Conservation (phyloP, 2,329 filamentous ascomycete species). For the Didymella pinodella region DNA sequence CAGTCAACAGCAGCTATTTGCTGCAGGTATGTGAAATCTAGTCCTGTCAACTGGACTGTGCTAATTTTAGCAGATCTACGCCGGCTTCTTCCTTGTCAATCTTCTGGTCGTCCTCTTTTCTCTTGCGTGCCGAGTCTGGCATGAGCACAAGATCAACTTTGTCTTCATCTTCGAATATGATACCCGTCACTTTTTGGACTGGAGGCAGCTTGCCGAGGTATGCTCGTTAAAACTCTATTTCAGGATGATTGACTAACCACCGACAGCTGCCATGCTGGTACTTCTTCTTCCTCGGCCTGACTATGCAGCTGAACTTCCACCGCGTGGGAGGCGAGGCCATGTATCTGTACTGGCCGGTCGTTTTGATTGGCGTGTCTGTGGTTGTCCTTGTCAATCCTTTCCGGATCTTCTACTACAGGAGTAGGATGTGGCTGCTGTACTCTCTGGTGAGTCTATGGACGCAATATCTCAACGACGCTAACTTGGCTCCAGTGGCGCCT, state of each 20-base stretch:
- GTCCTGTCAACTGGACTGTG: no score
- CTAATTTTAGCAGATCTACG: conserved; percentile 74
- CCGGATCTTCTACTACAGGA: conserved; percentile 75
- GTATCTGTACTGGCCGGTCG: conserved; percentile 85
- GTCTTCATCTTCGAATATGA: conserved; percentile 97
- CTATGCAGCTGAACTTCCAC: conserved; percentile 89
- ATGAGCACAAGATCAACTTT: conserved; percentile 88
- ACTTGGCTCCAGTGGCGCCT: conserved; percentile 73
- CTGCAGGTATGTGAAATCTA: conserved; percentile 63
- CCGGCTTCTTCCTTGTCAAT: conserved; percentile 85
- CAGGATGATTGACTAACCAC: conserved; percentile 17
- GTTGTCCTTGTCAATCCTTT: conserved; percentile 78
- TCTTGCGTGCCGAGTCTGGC: conserved; percentile 84
- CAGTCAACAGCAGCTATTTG: conserved; percentile 59
- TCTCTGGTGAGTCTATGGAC: conserved; percentile 72
- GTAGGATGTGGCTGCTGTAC: conserved; percentile 85
- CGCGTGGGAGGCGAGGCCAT: conserved; percentile 70
- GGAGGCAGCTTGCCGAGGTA: conserved; percentile 82
- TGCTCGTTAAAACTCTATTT: conserved; percentile 18
- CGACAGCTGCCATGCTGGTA: conserved; percentile 80
- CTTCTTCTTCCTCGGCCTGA: conserved; percentile 75
- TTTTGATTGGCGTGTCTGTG: conserved; percentile 74
- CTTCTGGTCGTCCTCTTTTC: conserved; percentile 85
- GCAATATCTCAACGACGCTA: not conserved
- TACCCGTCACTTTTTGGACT: conserved; percentile 83